Base-by-base conservation (phyloP, 331 rosid species). In the Pyracantha coccinea region DNA sequence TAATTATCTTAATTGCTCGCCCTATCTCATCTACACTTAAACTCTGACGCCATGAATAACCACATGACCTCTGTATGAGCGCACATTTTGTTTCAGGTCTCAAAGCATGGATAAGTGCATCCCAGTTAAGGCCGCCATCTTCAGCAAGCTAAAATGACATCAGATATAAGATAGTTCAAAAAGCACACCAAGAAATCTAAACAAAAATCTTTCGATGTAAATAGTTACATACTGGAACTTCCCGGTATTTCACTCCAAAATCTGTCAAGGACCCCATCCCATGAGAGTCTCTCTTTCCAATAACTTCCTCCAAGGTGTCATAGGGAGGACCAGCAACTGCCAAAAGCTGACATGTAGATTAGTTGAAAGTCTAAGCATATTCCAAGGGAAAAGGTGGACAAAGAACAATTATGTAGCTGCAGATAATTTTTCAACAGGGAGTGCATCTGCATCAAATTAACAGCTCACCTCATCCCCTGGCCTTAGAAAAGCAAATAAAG, bases 321-420 rank as follows among this genome's bases (percentile, higher is more conserved):
- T 93, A 93, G 64, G 98, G 98, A 82, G 98, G 90, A 77, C 98
- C 98, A 38, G 96, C 97, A 77, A 93, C 96, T 73, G 98, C 98
- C 96, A 93, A 84, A 83, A 89, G 96, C 96, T 93, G 96, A 86
- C 74, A 74, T 78, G 71, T 68, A 75, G 78, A 29, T 90, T 70
- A 93, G 89, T 86, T 72, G 64, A 86, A 79, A 89, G 86, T 79
- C 79, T 69, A 87, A 76, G 78, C 71, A 73, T 33, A 77, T 59
- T 72, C 78, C 21, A 79, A 29, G 24, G 12, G 59, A 29, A 69
- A 79, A 64, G 20, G 20, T 59, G 66, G 74, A 77, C 24, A 21
- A 44, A 52, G 19, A 73, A 59, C 17, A 33, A 25, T 41, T 24
- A 12, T 27, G 45, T 25, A 53, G 74, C 50, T 25, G 55, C 4